phyloP scores from a whole-genome alignment of 768 basidiomycete genomes.

The Leucosporidium scottii region DNA sequence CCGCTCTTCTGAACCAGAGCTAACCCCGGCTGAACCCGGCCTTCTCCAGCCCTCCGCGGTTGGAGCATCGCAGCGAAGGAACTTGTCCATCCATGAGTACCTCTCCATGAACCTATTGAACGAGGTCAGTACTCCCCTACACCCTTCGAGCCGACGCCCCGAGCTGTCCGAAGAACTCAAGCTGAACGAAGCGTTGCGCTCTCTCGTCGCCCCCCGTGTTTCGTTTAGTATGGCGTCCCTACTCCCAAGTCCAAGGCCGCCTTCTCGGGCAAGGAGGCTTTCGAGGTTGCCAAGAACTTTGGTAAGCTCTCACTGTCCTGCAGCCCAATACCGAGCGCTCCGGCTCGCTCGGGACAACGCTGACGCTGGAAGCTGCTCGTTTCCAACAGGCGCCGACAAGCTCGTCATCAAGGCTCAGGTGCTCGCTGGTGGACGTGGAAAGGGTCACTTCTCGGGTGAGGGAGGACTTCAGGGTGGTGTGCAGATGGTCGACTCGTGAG shows the following conservation, averaged over 20 bases:
- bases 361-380: background rate
- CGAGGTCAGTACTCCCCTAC: constrained; percentile 52
- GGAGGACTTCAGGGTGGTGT: constrained; percentile 96
- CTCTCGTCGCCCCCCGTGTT: background rate
- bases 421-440: constrained; percentile 94
- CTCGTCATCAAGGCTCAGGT: constrained; percentile 99
- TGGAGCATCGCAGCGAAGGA: constrained; percentile 30
- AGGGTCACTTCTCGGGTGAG: constrained; percentile 75
- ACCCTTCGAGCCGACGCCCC: background rate
- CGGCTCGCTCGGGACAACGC: background rate
- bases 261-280: constrained; percentile 81
- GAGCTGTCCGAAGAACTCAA: background rate
- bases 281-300: constrained; percentile 78
- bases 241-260: constrained; percentile 88
- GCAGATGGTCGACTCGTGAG: constrained; percentile 79
- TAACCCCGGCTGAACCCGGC: background rate
- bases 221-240: constrained; percentile 81
- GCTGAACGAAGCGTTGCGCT: background rate
- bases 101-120: constrained; percentile 93
- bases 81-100: constrained; percentile 85
- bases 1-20: background rate
- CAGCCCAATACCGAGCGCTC: background rate
- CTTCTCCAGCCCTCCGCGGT: constrained; percentile 1
- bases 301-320: constrained; percentile 48
- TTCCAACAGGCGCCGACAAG: constrained; percentile 56